phyloP scores from a whole-genome alignment of 352 stramenopile genomes.

The Globisporangium emineosum region DNA sequence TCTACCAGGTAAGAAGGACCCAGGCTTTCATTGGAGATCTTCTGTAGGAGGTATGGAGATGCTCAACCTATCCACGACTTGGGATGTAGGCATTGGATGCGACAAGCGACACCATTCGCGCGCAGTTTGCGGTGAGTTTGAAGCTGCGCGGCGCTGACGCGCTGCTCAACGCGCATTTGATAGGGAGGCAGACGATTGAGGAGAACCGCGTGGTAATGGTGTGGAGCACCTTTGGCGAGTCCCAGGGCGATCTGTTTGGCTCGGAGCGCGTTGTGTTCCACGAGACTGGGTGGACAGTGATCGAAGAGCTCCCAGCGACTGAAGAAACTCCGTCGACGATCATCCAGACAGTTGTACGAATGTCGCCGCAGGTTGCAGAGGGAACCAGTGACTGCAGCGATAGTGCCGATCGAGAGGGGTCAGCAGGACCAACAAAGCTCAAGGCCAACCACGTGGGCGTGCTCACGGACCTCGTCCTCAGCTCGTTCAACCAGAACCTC shows the following conservation, averaged over 20 bases:
- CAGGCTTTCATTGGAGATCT: not conserved
- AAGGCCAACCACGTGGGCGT: not conserved
- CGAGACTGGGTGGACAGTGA: slow-evolving; percentile 7
- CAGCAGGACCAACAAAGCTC: no score
- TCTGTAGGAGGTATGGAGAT: not conserved
- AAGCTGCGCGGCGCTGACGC: not conserved
- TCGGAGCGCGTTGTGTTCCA: not conserved
- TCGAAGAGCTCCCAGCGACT: slow-evolving; percentile 1
- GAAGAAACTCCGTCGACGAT: not conserved
- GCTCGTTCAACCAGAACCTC: slow-evolving; percentile 16
- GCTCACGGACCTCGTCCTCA: slow-evolving; percentile 12
- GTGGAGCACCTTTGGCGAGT: not conserved
- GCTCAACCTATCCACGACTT: not conserved
- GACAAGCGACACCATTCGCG: slow-evolving; percentile 3
- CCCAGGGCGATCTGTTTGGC: not conserved
- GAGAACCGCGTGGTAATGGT: slow-evolving; percentile 9
- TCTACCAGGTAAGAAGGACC: slow-evolving; percentile 2
- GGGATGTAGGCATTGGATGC: not conserved
- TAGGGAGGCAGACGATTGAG: not conserved
- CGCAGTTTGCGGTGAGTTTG: slow-evolving; percentile 2
- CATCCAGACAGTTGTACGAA: not conserved
- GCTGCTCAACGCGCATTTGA: not conserved
- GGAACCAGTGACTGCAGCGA: no score
- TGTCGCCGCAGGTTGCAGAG: not conserved
- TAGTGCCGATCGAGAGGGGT: not conserved